Evolutionary conservation across 2,329 filamentous ascomycete genomes (phyloP), one percentile per base, ranked within the genome.

Genomic region (Grosmannia clavigera): DNA sequence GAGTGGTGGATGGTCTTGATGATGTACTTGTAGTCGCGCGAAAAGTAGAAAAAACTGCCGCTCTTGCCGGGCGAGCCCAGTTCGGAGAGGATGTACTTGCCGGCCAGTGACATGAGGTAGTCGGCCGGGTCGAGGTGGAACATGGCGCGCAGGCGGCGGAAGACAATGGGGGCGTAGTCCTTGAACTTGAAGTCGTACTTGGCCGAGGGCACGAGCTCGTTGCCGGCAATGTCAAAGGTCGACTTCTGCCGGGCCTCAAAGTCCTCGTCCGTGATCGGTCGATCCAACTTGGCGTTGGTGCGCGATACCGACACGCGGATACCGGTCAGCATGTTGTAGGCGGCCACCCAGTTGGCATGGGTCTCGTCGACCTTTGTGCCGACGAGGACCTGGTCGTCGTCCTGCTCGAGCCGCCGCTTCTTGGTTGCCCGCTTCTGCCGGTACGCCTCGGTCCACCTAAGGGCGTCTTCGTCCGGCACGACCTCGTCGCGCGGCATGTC

Each of bases 111-210:
- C 85, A 99, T 95, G 63, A 99, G 84, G 71, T 99, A 99, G 73
- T 99, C 94, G 66, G 92, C 94, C 27, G 94, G 94, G 70, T 99
- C 94, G 60, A 97, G 83, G 67, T 87, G 85, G 76, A 99, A 99
- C 64, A 87, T 87, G 56, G 84, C 79, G 65, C 94, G 88, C 52
- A 99, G 81, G 74, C 91, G 90, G 68, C 94, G 90, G 75, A 99
- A 99, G 61, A 99, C 94, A 92, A 92, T 97, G 61, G 94, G 94
- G n/a, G 92, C 92, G 73, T 99, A 99, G 75, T 99, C 94, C 77
- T 99, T 99, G 81, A 99, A 99, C 74, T 99, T 99, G 84, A 99
- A 99, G 76, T 99, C 94, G 77, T 99, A 99, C 75, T 99, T 97
- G 66, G 94, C 92, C 63, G 92, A 96, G 27, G 94, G 94, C 5